Conservation (phyloP, 306 rosid genomes). For the Lathyrus tuberosus region DNA sequence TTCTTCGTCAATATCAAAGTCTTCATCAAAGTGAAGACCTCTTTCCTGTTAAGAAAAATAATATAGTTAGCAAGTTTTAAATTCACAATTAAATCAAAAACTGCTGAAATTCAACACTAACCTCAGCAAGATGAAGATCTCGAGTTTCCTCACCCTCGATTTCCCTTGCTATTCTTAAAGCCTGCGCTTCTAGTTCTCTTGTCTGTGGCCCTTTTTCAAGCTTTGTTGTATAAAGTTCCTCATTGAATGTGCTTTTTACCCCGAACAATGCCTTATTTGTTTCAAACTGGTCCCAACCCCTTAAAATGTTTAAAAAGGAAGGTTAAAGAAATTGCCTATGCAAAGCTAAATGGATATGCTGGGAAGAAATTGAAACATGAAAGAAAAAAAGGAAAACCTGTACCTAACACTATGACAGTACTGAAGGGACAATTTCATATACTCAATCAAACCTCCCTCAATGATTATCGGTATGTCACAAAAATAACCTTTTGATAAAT, state of each 20-base stretch:
- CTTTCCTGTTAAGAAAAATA: constrained; percentile 70
- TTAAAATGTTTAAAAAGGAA: constrained; percentile 33
- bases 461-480: constrained; percentile 23
- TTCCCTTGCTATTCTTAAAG: constrained; percentile 84
- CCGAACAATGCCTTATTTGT: constrained; percentile 85
- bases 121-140: constrained; percentile 96
- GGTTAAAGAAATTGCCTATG: neutral
- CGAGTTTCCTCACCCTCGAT: constrained; percentile 93
- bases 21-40: constrained; percentile 57
- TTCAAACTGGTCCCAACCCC: constrained; percentile 96
- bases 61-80: constrained; percentile 26
- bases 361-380: constrained; percentile 21
- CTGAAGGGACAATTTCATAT: constrained; percentile 21
- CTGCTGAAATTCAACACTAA: constrained; percentile 39
- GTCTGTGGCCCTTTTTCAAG: constrained; percentile 84
- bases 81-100: constrained; percentile 14
- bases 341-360: constrained; percentile 23
- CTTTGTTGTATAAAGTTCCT: constrained; percentile 90
- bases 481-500: constrained; percentile 24
- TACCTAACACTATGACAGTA: constrained; percentile 20
- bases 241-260: constrained; percentile 88
- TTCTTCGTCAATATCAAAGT: constrained; percentile 88
- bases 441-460: constrained; percentile 36
- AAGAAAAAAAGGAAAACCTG: constrained; percentile 12
- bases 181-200: constrained; percentile 78